Evolutionary conservation across 2,329 filamentous ascomycete genomes (phyloP).

Genomic region (Teratosphaeria viscida): DNA sequence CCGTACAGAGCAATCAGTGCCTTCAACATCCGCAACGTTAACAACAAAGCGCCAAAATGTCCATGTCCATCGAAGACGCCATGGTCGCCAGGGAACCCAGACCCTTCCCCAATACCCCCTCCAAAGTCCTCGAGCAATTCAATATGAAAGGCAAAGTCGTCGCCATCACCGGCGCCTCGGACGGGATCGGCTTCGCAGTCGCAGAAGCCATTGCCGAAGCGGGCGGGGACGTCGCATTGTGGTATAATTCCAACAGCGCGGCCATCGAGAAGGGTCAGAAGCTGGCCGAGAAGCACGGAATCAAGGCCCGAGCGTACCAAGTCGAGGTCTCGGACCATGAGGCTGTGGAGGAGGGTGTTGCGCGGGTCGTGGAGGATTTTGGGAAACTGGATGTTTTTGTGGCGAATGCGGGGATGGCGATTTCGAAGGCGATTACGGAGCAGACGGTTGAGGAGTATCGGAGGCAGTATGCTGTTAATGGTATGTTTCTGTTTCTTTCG

Average conservation of each 20-base stretch:
- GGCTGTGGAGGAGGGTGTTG: conserved; percentile 53
- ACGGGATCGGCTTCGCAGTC: conserved; percentile 81
- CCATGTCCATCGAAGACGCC: conserved; percentile 23
- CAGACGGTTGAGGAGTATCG: conserved; percentile 43
- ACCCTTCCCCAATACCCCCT: conserved; percentile 18
- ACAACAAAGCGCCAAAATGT: conserved; percentile 12
- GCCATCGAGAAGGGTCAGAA: conserved; percentile 9
- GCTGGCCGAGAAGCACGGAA: conserved; percentile 12
- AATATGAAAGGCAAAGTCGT: conserved; percentile 72
- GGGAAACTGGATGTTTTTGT: conserved; percentile 79
- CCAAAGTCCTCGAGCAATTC: conserved; percentile 40
- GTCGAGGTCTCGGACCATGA: conserved; percentile 65
- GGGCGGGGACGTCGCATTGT: conserved; percentile 76
- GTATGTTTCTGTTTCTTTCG: conserved; percentile 21
- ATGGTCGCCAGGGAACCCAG: conserved; percentile 11
- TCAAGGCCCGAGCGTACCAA: conserved; percentile 43
- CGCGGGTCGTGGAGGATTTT: conserved; percentile 59
- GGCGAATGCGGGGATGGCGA: conserved; percentile 85
- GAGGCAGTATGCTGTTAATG: conserved; percentile 45
- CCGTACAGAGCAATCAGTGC: too few species aligned
- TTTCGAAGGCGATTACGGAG: conserved; percentile 51
- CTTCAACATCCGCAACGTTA: neutral
- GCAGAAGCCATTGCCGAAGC: conserved; percentile 80
- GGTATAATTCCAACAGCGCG: conserved; percentile 72
- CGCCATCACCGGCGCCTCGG: conserved; percentile 77